phyloP scores from a whole-genome alignment of 2,329 filamentous ascomycete species.

The Aspergillus uvarum region DNA sequence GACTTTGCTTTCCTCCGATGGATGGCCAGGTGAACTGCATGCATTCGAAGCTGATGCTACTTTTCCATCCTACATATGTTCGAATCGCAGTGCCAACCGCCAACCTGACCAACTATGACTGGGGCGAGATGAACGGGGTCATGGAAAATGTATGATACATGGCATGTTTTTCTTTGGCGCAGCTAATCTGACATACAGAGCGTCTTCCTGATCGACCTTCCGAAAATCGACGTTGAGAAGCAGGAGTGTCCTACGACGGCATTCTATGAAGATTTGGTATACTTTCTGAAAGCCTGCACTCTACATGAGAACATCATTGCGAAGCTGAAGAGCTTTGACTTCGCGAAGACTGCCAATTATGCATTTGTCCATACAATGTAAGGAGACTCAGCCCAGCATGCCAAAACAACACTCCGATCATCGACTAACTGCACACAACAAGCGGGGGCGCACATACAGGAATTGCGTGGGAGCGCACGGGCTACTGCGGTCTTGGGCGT shows the following conservation, averaged over 20 bases:
- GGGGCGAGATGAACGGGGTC: constrained; percentile 73
- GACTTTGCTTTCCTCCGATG: constrained; percentile 80
- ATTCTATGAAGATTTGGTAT: constrained; percentile 69
- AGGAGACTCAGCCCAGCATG: constrained; percentile 30
- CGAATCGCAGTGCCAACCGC: constrained; percentile 83
- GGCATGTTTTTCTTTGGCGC: background rate
- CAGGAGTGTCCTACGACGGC: constrained; percentile 37
- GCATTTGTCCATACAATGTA: constrained; percentile 86
- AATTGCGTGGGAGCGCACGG: constrained; percentile 55
- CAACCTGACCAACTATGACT: constrained; percentile 82
- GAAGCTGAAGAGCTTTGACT: constrained; percentile 78
- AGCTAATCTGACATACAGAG: constrained; percentile 48
- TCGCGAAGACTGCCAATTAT: constrained; percentile 67
- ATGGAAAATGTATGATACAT: constrained; percentile 72
- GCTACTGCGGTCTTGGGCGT: constrained; percentile 70
- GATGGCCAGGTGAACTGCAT: constrained; percentile 68
- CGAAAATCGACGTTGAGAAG: constrained; percentile 44
- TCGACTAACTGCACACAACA: constrained; percentile 7
- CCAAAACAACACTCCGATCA: background rate
- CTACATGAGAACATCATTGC: constrained; percentile 63
- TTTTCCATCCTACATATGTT: constrained; percentile 73
- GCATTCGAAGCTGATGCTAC: constrained; percentile 91
- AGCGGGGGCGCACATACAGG: constrained; percentile 59
- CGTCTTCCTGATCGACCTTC: constrained; percentile 90
- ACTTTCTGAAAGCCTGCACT: constrained; percentile 68